These are phyloP conservation scores for Populus hybrid DNA, from an alignment of 441 rosid genomes.

Conservation along the genomic window DNA sequence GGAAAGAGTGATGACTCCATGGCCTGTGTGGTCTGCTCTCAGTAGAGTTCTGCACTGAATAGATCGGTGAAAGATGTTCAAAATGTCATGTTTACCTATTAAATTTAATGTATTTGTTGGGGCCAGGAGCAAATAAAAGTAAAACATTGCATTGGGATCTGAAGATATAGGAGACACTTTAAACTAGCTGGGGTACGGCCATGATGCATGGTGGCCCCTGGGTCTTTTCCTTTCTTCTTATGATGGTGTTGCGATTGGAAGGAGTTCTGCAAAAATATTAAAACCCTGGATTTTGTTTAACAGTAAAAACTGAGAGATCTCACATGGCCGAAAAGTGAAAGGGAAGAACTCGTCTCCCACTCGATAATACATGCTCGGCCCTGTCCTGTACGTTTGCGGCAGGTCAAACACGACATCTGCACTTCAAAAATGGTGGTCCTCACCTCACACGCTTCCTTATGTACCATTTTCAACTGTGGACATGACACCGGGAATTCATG, in stretches of 20 bases:
- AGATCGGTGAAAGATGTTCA: constrained; percentile 8
- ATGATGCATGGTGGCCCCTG: neutral
- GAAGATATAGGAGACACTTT: neutral
- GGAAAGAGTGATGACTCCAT: neutral
- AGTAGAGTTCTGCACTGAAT: neutral
- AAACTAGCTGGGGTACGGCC: neutral
- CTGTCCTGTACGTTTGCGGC: neutral
- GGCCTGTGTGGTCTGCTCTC: neutral
- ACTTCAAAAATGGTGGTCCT: neutral
- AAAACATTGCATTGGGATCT: constrained; percentile 28
- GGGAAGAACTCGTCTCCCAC: too few species aligned
- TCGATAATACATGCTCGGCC: too few species aligned
- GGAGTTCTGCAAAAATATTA: too few species aligned
- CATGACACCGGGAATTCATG: neutral
- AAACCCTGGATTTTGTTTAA: too few species aligned
- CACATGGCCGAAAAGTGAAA: too few species aligned
- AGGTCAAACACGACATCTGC: neutral
- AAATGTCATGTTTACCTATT: neutral
- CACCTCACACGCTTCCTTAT: neutral
- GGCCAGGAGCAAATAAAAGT: constrained; percentile 16
- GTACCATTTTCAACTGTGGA: too few species aligned
- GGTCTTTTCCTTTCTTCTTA: too few species aligned
- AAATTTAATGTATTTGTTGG: neutral
- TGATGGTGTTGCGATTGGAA: too few species aligned
- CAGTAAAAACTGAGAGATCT: too few species aligned